Evolutionary conservation across 345 rosid species (phyloP).

Genomic region (Citrus australasica): DNA sequence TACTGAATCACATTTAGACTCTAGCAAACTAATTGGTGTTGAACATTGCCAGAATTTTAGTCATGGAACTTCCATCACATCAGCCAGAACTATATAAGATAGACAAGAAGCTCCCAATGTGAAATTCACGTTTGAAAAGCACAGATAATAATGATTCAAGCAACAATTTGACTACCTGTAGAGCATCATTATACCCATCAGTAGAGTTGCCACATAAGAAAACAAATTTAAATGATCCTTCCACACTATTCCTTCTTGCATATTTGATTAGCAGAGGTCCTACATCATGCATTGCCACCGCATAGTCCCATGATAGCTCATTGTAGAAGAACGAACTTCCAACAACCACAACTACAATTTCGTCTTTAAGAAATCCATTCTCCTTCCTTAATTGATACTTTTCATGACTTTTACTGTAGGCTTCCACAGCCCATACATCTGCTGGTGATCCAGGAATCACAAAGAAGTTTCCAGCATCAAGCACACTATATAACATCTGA

Average conservation of each 20-base stretch:
- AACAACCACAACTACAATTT: conserved; percentile 72
- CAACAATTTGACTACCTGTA: conserved; percentile 57
- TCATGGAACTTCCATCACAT: neutral
- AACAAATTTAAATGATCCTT: conserved; percentile 64
- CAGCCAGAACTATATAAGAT: neutral
- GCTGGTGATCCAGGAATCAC: conserved; percentile 91
- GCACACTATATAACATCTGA: conserved; percentile 91
- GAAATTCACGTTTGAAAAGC: neutral
- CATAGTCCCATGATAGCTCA: conserved; percentile 82
- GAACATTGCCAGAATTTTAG: neutral
- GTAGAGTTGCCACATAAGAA: conserved; percentile 86
- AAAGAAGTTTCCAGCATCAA: conserved; percentile 94
- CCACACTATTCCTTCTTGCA: conserved; percentile 59
- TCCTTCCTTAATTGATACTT: conserved; percentile 58
- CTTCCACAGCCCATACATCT: conserved; percentile 93
- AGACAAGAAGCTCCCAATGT: neutral
- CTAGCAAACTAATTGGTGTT: neutral
- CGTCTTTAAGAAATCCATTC: conserved; percentile 57
- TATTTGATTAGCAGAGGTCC: conserved; percentile 79
- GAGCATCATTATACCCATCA: conserved; percentile 53
- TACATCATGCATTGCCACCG: conserved; percentile 71
- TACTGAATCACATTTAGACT: neutral
- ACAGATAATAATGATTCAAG: conserved; percentile 6
- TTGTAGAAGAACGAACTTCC: conserved; percentile 82
- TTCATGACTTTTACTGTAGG: conserved; percentile 49